Base-by-base conservation (phyloP, 768 basidiomycete species). In the Coprinopsis marcescibilis region DNA sequence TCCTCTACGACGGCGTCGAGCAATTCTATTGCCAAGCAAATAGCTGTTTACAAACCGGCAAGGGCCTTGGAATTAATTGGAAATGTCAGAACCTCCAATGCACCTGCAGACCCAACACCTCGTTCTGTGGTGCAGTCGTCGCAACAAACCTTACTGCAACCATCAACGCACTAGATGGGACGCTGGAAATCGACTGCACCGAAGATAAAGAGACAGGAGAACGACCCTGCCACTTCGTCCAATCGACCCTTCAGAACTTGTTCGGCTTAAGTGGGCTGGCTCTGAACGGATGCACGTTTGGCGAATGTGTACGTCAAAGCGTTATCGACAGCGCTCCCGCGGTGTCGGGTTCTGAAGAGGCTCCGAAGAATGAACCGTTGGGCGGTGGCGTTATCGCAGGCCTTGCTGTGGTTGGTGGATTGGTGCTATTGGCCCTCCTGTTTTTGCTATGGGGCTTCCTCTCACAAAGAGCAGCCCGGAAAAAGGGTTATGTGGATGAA, bases 301-400 rank as follows among this genome's bases (percentile, higher is more conserved):
- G 94, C 20, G 94, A 97, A 65, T 96, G 94, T 62, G 82, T 96
- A 13, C 67, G 75, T 2, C 91, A 95, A 60, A 75, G 72, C 48
- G 81, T 87, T 29, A 81, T 96, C 46, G 84, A 92, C 58, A 68
- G 62, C 34, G 61, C 71, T 2, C 59, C 67, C 24, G 68, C 65
- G 6, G 67, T 64, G 41, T 63, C 70, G 1, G 67, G 65, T 2
- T 42, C 56, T 5, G 54, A 64, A 14, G 37, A 58, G 12, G 55
- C 52, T n/a, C 50, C 47, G 0, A 52, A 55, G 0, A 58, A 66
- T 11, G 67, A 70, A 3, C 69, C 69, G 14, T 76, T 96, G 7
- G 74, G 79, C 46, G 76, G 81, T 1, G 93, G 94, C 1, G 93
- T 96, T 19, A 89, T 96, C 48, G 93, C 88, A 27, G 94, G 94